These are phyloP conservation scores for Neofusicoccum laricinum DNA, from an alignment of 2,329 filamentous ascomycete genomes.

Conservation along the genomic window DNA sequence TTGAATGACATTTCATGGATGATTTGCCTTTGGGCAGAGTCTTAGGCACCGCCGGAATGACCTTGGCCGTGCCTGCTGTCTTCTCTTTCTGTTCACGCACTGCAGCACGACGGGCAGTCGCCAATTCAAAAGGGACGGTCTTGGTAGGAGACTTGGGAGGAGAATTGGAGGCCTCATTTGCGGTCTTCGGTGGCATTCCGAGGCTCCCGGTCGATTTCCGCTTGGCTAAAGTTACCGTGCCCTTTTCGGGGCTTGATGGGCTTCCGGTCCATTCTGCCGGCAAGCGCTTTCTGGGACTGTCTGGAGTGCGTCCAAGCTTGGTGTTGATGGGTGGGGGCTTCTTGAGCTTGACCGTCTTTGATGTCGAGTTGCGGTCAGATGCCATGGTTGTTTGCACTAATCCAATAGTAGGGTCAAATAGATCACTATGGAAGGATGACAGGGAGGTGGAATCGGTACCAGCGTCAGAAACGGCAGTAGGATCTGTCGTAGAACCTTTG, in stretches of 20 bases:
- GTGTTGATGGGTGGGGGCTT: neutral
- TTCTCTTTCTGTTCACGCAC: conserved; percentile 11
- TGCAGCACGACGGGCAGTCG: conserved; percentile 13
- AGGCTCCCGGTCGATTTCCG: neutral
- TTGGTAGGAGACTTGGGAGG: conserved; percentile 10
- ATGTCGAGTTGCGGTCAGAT: neutral
- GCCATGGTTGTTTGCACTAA: neutral
- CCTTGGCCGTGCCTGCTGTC: neutral
- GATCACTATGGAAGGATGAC: conserved; percentile 7
- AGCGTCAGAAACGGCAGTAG: conserved; percentile 11
- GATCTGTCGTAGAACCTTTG: neutral
- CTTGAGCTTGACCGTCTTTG: neutral
- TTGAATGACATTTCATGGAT: neutral
- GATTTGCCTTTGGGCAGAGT: neutral
- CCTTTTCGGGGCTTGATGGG: neutral
- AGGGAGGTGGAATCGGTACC: conserved; percentile 13
- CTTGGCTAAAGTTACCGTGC: neutral
- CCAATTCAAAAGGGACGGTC: neutral
- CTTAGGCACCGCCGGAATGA: neutral
- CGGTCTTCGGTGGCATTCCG: neutral
- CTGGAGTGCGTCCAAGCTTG: neutral
- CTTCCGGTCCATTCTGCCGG: conserved; percentile 2
- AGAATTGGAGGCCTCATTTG: neutral
- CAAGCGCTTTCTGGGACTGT: neutral
- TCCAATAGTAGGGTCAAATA: neutral